A percentile compares a stretch with the other conserved stretches of the same genome.
These are phyloP conservation scores for Medicago truncatula DNA, from an alignment of 306 rosid genomes.

Conservation along the genomic window DNA sequence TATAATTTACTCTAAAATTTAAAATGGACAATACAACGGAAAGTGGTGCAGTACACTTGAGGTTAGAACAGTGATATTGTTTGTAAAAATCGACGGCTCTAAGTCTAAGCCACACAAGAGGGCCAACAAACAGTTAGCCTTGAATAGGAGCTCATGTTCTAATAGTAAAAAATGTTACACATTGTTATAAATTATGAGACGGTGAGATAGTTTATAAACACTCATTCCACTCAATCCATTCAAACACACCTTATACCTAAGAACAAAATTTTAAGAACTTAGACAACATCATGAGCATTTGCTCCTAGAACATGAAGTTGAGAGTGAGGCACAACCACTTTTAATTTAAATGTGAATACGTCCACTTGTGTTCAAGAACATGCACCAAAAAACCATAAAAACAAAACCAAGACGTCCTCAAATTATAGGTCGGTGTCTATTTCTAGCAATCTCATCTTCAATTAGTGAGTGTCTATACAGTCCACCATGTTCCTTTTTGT, in stretches of 20 bases:
- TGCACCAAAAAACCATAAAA: constrained; percentile 24
- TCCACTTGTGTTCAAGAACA: constrained; percentile 18
- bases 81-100: too few relatives aligned
- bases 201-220: background rate
- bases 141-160: too few relatives aligned
- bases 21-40: too few relatives aligned
- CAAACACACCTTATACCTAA: too few relatives aligned
- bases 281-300: background rate
- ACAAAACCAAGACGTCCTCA: background rate
- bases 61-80: too few relatives aligned
- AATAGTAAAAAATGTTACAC: too few relatives aligned
- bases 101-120: too few relatives aligned
- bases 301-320: constrained; percentile 11
- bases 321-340: constrained; percentile 41
- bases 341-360: constrained; percentile 7
- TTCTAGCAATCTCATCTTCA: constrained; percentile 12
- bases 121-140: too few relatives aligned
- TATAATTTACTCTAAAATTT: too few relatives aligned
- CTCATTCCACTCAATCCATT: background rate
- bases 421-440: constrained; percentile 35
- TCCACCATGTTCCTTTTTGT: constrained; percentile 35
- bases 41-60: too few relatives aligned
- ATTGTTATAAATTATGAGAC: too few relatives aligned
- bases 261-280: background rate
- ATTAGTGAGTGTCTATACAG: constrained; percentile 26